Evolutionary conservation across 2,329 filamentous ascomycete genomes (phyloP).

Genomic region (Pseudopithomyces chartarum): DNA sequence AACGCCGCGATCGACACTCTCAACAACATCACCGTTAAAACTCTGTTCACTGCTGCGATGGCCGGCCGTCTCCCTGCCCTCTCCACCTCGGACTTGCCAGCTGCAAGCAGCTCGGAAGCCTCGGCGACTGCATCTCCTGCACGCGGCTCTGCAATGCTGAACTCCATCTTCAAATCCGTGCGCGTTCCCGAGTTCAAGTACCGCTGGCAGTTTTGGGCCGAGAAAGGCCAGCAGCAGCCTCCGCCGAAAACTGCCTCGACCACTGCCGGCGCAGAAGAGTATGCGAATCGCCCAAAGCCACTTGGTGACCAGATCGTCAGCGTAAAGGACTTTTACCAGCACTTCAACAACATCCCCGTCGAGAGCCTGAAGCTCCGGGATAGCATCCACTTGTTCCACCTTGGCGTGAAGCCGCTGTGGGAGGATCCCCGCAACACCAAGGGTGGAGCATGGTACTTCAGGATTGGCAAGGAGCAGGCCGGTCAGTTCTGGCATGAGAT

Average conservation of each 20-base stretch:
- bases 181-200: slow-evolving; percentile 57
- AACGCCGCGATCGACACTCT: slow-evolving; percentile 22
- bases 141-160: slow-evolving; percentile 75
- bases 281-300: slow-evolving; percentile 54
- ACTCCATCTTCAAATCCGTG: slow-evolving; percentile 51
- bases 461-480: slow-evolving; percentile 75
- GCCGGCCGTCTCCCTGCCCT: slow-evolving; percentile 40
- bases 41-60: slow-evolving; percentile 25
- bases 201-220: slow-evolving; percentile 60
- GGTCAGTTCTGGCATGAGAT: slow-evolving; percentile 82
- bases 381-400: slow-evolving; percentile 77
- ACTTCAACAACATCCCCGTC: slow-evolving; percentile 75
- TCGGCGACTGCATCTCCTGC: slow-evolving; percentile 70
- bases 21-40: slow-evolving; percentile 16
- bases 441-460: slow-evolving; percentile 91
- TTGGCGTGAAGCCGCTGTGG: slow-evolving; percentile 80
- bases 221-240: slow-evolving; percentile 42
- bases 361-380: slow-evolving; percentile 71
- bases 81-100: slow-evolving; percentile 57
- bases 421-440: slow-evolving; percentile 85
- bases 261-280: slow-evolving; percentile 35
- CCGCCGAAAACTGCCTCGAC: slow-evolving; percentile 23
- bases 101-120: slow-evolving; percentile 63
- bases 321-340: slow-evolving; percentile 56
- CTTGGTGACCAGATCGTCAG: slow-evolving; percentile 50